Base-by-base conservation (phyloP, 1,139 yeast genomes). In the Blastobotrys elegans region DNA sequence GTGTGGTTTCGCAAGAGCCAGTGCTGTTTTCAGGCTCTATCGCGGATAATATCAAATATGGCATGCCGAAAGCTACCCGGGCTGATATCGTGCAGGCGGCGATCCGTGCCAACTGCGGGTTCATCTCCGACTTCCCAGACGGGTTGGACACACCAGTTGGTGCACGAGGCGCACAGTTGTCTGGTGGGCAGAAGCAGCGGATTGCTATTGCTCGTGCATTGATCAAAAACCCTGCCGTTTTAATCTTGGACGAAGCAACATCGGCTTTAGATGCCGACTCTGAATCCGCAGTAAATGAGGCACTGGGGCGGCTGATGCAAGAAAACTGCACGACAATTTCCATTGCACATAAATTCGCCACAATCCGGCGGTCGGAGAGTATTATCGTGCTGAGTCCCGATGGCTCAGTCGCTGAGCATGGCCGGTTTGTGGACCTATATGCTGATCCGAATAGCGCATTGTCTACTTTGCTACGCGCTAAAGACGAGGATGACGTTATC, bases 1-100 rank as follows among this genome's bases (percentile, higher is more conserved):
- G 97, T 8, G 85, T 88, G 50, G 97, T 92, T 2, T 92, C 87
- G 54, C 98, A 92, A 66, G 97, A 90, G 58, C 96, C 97, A 0
- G 79, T 87, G n/a, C 70, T 92, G 49, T 88, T 89, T 72, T 84
- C 94, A 44, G 97, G 97, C 1, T 80, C 95, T 0, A 81, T 92
- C 33, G 79, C 84, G 47, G 96, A 89, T 21, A 92, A 92, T 60
- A 84, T 92, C 46, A 74, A 80, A 6, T 90, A 89, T 62, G 97
- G 96, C 0, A 29, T n/a, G 22, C 74, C 71, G 10, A 72, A 72
- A 43, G 82, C 84, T 17, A 73, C 80, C 1, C 72, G 77, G 27
- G 82, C 78, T 48, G 84, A 84, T 56, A 21, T 37, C n/a, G 79
- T 90, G 24, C 73, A 74, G 45, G 96, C 95, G 0, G 82, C 94